Conservation (phyloP, 2,329 filamentous ascomycete genomes). For the Parascedosporium putredinis region DNA sequence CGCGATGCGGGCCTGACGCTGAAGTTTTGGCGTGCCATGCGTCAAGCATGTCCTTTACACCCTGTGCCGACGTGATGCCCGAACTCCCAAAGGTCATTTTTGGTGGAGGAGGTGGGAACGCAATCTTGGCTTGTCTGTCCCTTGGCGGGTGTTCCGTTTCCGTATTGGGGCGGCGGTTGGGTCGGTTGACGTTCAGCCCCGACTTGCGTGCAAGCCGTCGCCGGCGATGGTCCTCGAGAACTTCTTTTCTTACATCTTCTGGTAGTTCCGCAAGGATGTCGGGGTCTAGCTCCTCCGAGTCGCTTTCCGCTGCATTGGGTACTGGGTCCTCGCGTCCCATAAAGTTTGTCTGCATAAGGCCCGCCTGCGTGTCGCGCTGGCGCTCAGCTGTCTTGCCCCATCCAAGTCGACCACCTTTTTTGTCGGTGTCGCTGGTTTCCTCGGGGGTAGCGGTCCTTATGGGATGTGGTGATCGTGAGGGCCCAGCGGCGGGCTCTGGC, state of each 20-base stretch:
- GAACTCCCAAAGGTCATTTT: constrained; percentile 36
- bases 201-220: constrained; percentile 34
- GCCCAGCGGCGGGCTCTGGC: constrained; percentile 23
- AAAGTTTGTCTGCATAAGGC: constrained; percentile 66
- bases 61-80: constrained; percentile 31
- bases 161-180: not conserved
- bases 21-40: constrained; percentile 67
- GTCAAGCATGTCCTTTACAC: constrained; percentile 64
- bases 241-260: constrained; percentile 66
- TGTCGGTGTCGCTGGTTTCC: constrained; percentile 50
- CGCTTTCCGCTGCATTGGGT: not conserved
- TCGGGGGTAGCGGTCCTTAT: constrained; percentile 15
- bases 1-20: constrained; percentile 61
- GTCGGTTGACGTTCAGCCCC: constrained; percentile 2
- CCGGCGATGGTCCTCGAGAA: constrained; percentile 54
- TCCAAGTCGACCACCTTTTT: constrained; percentile 48
- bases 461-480: constrained; percentile 13
- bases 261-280: constrained; percentile 77
- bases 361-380: constrained; percentile 43
- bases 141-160: not conserved
- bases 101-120: constrained; percentile 34
- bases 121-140: constrained; percentile 31
- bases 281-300: constrained; percentile 41
- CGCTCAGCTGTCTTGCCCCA: constrained; percentile 37
- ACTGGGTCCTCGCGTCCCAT: constrained; percentile 36